Base-by-base conservation (phyloP, 2,329 filamentous ascomycete genomes). In the Botrytis tulipae region DNA sequence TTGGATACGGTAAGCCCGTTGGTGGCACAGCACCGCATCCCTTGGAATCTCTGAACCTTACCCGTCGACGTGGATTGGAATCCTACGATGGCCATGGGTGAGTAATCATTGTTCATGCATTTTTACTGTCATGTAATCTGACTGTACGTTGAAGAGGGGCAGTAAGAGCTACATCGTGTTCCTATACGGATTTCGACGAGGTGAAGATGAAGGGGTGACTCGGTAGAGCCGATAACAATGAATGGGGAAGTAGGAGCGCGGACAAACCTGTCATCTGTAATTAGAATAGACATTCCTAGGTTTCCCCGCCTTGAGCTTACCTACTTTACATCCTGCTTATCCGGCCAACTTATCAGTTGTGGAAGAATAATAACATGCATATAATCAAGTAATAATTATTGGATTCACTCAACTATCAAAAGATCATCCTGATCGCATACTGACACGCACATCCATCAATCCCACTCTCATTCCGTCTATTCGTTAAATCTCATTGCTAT, bases 1-100 rank as follows among this genome's bases (percentile, higher is more conserved):
- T 61, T 60, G 20, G 20, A 48, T 44, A 37, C 51, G 51, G 51
- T 37, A 72, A n/a, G 62, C 70, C 29, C 29, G 51, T 59, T 66
- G 63, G 37, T n/a, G 70, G 70, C 61, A 59, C 61, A 59, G 61
- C 16, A 44, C 6, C 42, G 20, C 7, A 57, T 42, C 48, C 63
- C 44, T 35, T 57, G 48, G 48, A 68, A 22, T 42, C 51, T 63
- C 6, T 22, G n/a, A 42, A 68, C 32, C 48, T 29, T 68, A 68
- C 48, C 35, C 25, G 48, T 54, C 16, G 35, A 57, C 14, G 61
- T 42, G 61, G 40, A n/a, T 67, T 25, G 8, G 6, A 44, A 70
- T 70, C 51, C 51, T 40, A 54, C 32, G 25, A 22, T 40, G 44
- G 35, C 42, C 48, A 68, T 10, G 25, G 16, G 32, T 29, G 35